phyloP scores from a whole-genome alignment of 306 rosid genomes.

The Vigna unguiculata region DNA sequence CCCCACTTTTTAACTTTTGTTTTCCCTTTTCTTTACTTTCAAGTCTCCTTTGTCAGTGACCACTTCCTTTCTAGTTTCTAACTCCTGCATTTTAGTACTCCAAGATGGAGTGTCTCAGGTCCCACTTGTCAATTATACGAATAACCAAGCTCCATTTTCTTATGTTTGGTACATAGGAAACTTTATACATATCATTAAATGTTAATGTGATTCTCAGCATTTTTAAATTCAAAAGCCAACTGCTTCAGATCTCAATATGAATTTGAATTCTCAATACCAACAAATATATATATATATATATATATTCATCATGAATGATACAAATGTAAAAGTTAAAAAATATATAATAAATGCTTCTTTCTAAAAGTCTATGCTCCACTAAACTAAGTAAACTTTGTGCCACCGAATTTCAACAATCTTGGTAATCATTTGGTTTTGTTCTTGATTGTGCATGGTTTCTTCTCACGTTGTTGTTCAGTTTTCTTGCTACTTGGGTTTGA shows the following conservation, averaged over 20 bases:
- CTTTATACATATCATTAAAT: constrained; percentile 22
- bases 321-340: constrained; percentile 15
- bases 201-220: constrained; percentile 25
- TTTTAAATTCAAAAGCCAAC: constrained; percentile 42
- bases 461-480: constrained; percentile 39
- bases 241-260: constrained; percentile 25
- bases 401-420: background rate
- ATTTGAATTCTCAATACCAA: constrained; percentile 37
- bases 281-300: no score
- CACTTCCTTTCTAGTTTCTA: no score
- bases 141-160: background rate
- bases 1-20: constrained; percentile 28
- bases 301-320: constrained; percentile 27
- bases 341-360: constrained; percentile 4
- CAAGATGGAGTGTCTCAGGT: background rate
- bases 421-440: constrained; percentile 39
- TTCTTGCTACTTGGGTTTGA: constrained; percentile 32
- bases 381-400: constrained; percentile 2
- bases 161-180: background rate
- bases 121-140: background rate
- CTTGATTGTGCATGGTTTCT: constrained; percentile 31
- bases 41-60: background rate
- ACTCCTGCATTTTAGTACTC: background rate
- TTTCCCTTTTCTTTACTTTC: no score
- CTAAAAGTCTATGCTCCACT: constrained; percentile 11